A percentile compares a stretch with the other conserved stretches of the same genome.
Evolutionary conservation across 257 asterid species (phyloP).

Genomic region (Solanum sparsipilum): DNA sequence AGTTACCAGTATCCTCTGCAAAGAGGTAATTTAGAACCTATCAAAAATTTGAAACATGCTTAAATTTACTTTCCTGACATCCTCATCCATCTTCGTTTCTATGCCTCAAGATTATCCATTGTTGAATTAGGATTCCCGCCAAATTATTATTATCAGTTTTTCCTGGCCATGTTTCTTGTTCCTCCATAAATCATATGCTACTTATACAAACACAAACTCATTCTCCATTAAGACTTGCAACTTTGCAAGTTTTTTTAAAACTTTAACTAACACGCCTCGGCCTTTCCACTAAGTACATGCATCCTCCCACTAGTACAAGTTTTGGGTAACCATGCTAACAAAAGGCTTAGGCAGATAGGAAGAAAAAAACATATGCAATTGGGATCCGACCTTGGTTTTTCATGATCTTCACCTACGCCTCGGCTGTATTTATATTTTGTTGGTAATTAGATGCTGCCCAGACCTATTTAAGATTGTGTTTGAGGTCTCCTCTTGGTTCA

Average conservation of each 20-base stretch:
- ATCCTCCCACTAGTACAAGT: background rate
- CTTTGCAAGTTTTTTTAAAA: background rate
- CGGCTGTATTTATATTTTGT: background rate
- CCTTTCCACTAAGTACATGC: background rate
- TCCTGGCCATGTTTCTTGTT: background rate
- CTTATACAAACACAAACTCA: background rate
- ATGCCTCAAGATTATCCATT: background rate
- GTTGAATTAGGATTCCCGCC: background rate
- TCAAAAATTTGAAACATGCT: background rate
- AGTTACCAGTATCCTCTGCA: background rate
- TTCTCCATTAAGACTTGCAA: background rate
- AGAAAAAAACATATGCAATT: background rate
- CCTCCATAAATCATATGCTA: background rate
- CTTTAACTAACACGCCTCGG: background rate
- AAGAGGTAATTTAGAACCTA: background rate
- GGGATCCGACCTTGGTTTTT: background rate
- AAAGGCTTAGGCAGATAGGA: background rate
- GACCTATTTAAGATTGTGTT: background rate
- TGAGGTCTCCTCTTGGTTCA: background rate
- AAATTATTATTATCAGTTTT: background rate
- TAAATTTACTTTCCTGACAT: background rate
- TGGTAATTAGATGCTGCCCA: background rate
- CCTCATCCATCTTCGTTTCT: background rate
- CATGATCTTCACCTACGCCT: background rate
- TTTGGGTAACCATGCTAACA: background rate